phyloP scores from a whole-genome alignment of 352 stramenopile genomes.

The Phytophthora colocasiae region DNA sequence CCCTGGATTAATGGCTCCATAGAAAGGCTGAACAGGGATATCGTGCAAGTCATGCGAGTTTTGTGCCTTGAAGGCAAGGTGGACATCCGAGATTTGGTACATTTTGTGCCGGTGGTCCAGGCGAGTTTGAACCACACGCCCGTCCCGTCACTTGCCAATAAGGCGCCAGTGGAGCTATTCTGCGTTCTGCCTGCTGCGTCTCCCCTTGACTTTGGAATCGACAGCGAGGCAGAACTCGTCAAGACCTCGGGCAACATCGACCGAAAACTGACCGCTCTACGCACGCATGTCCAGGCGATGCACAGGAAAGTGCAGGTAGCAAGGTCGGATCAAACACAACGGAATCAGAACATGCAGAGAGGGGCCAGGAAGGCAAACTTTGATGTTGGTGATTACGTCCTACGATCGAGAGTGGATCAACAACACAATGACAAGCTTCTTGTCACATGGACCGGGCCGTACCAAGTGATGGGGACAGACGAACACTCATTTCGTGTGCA shows the following conservation, averaged over 20 bases:
- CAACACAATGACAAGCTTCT: slow-evolving; percentile 36
- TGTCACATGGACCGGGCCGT: slow-evolving; percentile 41
- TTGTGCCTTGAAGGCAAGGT: slow-evolving; percentile 11
- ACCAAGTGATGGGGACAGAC: slow-evolving; percentile 22
- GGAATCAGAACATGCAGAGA: slow-evolving; percentile 18
- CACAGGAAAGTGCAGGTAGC: slow-evolving; percentile 16
- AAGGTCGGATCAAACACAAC: slow-evolving; percentile 16
- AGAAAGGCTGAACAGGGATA: slow-evolving; percentile 40
- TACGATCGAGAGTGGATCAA: slow-evolving; percentile 38
- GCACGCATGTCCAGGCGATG: slow-evolving; percentile 5
- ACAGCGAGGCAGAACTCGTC: not conserved
- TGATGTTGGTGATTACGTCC: slow-evolving; percentile 36
- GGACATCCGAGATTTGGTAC: slow-evolving; percentile 18
- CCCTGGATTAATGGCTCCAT: slow-evolving; percentile 44
- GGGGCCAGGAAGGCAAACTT: slow-evolving; percentile 23
- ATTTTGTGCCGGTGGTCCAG: slow-evolving; percentile 15
- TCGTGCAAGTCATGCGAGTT: slow-evolving; percentile 30
- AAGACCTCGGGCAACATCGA: too few relatives aligned
- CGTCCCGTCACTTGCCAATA: slow-evolving; percentile 23
- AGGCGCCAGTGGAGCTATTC: slow-evolving; percentile 35
- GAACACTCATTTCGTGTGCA: slow-evolving; percentile 35
- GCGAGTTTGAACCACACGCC: too few relatives aligned
- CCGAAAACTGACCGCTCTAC: not conserved
- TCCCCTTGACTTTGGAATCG: not conserved
- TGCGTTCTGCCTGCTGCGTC: slow-evolving; percentile 5